Evolutionary conservation across 116 monocot genomes (phyloP), one percentile per base, ranked within the genome.

Genomic region (Posidonia oceanica): DNA sequence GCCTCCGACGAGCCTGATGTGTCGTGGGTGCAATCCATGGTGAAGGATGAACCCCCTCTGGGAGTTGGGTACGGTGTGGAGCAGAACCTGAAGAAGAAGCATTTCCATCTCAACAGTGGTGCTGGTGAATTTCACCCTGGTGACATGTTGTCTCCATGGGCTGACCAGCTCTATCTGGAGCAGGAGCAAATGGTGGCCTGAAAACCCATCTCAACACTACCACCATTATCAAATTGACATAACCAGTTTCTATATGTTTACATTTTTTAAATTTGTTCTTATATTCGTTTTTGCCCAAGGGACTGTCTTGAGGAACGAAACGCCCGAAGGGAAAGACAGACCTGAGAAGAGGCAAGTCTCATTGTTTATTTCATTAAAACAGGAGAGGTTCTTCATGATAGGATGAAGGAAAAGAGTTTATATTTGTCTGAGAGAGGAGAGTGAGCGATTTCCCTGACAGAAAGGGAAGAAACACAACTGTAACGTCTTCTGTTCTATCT

Each of bases 181-280:
- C 78, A 72, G 39, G 73, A 78, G 42, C 73, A 78, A 68, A 73
- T 73, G 68, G 78, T 78, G 68, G 78, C 78, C 56, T 77, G 72
- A 77, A 36, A 56, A 7, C 17, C 7, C 36, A 61, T 4, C 5
- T 61, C 36, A 58, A 58, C 7, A n/a, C 21, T 21, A 36, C 22
- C 22, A 13, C 13, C 22, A 29, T 14, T 14, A 36, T 61, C 36
- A 14, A 29, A 14, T 61, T 61, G 22, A 36, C 36, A 29, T 36
- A 29, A 29, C 14, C 14, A 36, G 21, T 12, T 61, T 61, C 23
- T 13, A 36, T 23, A 61, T 61, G 36, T 61, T 29, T 61, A 3
- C 13, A 61, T 61, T 61, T 61, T 29, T 61, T 61, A 48, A 12
- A 48, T 48, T 48, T 48, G 48, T 48, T 48, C 7, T 48, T 48